phyloP scores from a whole-genome alignment of 805 yeast species.

The Candida ovalis region DNA sequence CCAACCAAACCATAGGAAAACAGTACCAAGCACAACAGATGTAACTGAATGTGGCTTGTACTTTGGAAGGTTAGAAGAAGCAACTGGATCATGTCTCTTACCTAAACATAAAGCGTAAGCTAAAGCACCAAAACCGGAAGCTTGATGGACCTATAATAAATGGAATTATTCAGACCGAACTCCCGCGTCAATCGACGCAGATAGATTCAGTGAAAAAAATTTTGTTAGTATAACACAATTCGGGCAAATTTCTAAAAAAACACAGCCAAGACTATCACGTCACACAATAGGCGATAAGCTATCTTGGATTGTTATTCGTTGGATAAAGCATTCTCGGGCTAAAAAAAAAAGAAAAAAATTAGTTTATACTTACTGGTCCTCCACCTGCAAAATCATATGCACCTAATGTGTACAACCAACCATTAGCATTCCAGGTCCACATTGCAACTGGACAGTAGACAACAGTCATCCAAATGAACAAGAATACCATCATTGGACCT shows the following conservation, averaged over 20 bases:
- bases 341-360: neutral
- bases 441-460: conserved; percentile 95
- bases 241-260: neutral
- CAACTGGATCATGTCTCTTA: conserved; percentile 80
- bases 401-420: conserved; percentile 84
- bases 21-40: conserved; percentile 86
- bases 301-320: neutral
- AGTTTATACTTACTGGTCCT: conserved; percentile 77
- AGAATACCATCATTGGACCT: conserved; percentile 93
- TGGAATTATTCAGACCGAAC: neutral
- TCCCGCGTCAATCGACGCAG: neutral
- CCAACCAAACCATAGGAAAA: conserved; percentile 98
- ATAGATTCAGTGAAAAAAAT: neutral
- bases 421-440: conserved; percentile 96
- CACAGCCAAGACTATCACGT: neutral
- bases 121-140: conserved; percentile 92
- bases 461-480: conserved; percentile 90
- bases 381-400: conserved; percentile 97
- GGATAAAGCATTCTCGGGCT: neutral
- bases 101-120: conserved; percentile 92
- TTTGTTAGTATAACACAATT: neutral
- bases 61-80: conserved; percentile 69
- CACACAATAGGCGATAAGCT: neutral
- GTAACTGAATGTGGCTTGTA: conserved; percentile 94
- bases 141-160: conserved; percentile 58